phyloP scores from a whole-genome alignment of 441 rosid genomes.

The Croton laevigatus region DNA sequence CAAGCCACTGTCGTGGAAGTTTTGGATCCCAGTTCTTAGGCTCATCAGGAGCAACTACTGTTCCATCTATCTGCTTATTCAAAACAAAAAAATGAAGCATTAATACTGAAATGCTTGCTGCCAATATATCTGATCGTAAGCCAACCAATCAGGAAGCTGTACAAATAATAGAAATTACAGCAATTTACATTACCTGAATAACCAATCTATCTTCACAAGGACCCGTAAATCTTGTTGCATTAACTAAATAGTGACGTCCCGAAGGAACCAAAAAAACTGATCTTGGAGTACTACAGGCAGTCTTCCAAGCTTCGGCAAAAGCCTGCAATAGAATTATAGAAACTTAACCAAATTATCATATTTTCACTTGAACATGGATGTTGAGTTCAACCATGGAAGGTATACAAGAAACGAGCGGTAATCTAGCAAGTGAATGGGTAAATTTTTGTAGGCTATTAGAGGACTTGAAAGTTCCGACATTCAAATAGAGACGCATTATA shows the following conservation, averaged over 20 bases:
- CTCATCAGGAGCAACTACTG: conserved; percentile 77
- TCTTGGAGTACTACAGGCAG: conserved; percentile 58
- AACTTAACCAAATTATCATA: conserved; percentile 2
- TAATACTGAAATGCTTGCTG: neutral
- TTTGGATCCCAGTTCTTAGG: conserved; percentile 79
- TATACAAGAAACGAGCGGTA: neutral
- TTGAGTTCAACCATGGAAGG: conserved; percentile 1
- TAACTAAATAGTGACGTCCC: conserved; percentile 64
- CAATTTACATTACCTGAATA: conserved; percentile 55
- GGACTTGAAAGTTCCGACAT: neutral
- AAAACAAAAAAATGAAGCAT: neutral
- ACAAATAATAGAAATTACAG: neutral
- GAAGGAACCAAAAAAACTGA: conserved; percentile 78
- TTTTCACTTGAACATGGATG: conserved; percentile 7
- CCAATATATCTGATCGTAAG: neutral
- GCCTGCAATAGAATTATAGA: conserved; percentile 44
- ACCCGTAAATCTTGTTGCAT: conserved; percentile 78
- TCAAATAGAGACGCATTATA: neutral
- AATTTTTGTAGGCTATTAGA: neutral
- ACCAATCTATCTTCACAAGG: conserved; percentile 73
- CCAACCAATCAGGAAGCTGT: neutral
- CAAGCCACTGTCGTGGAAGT: conserved; percentile 60
- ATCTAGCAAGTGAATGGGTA: neutral
- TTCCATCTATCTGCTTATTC: conserved; percentile 77
- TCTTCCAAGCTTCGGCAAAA: conserved; percentile 67